Conservation (phyloP, 75 land plant genomes). For the Azolla pinnata region DNA sequence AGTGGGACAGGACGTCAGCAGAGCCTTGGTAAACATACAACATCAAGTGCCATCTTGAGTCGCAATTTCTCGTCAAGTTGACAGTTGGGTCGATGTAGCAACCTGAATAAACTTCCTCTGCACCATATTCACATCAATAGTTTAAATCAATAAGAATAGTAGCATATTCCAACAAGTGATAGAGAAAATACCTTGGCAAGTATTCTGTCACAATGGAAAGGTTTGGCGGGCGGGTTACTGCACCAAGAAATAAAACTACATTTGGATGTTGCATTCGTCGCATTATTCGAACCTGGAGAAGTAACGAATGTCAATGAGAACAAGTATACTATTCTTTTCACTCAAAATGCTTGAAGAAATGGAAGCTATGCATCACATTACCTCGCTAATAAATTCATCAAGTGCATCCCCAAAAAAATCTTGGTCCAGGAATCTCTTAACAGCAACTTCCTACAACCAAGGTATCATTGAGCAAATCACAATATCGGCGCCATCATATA, state of each 20-base stretch:
- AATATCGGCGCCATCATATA: too few species aligned
- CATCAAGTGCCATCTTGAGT: slow-evolving; percentile 71
- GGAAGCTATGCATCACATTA: too few species aligned
- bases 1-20: too few species aligned
- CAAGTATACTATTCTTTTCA: not conserved
- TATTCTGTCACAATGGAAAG: slow-evolving; percentile 87
- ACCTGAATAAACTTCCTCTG: slow-evolving; percentile 77
- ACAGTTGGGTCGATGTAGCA: slow-evolving; percentile 54
- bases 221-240: slow-evolving; percentile 84
- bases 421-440: slow-evolving; percentile 84
- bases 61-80: slow-evolving; percentile 62
- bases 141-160: too few species aligned
- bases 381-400: slow-evolving; percentile 76
- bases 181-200: slow-evolving; percentile 74
- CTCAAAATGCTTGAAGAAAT: not conserved
- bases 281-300: slow-evolving; percentile 71
- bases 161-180: too few species aligned
- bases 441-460: slow-evolving; percentile 99
- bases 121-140: too few species aligned
- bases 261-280: slow-evolving; percentile 78
- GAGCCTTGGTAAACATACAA: too few species aligned
- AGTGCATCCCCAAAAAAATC: slow-evolving; percentile 80
- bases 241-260: slow-evolving; percentile 94
- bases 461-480: too few species aligned
- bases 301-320: not conserved